Evolutionary conservation across 768 basidiomycete species (phyloP), one percentile per base, ranked within the genome.

Genomic region (Auriscalpium microsporum): DNA sequence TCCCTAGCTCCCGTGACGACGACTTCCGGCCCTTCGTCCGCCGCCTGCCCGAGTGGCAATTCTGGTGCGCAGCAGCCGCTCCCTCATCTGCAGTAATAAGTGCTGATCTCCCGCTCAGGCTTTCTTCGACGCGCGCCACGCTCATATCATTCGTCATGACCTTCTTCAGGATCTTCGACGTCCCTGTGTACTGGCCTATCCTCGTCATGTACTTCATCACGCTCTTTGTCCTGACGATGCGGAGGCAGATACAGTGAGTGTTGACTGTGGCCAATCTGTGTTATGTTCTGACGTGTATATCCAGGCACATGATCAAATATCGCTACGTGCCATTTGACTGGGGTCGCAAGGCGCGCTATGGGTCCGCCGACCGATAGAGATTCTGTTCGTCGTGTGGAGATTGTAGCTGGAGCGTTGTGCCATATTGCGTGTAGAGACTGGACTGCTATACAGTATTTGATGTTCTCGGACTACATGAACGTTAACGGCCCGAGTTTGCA

Each of bases 151-250:
- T 95, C 44, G 71, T 86, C 53, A 87, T 87, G 68, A 90, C 96
- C 2, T 73, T 86, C 54, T 94, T 90, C 23, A 78, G 87, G 47
- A 73, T 86, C 37, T 95, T 96, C 62, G 94, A 98, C 68, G 88
- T 99, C 19, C 95, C 96, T 8, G 96, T 98, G 21, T 98, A 96
- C 74, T 98, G 96, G 94, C 96, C 96, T 8, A 98, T 99, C 70
- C 82, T 99, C 53, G 84, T 98, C 63, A 76, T 97, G 56, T 99
- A 99, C 75, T 99, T 98, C 78, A 89, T 89, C 70, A 87, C 94
- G 45, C 79, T 98, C 53, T 97, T 97, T 67, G 81, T 90, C 19
- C 75, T 98, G 63, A 98, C 95, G 4, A 95, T 99, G 92, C 81
- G 94, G 59, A 76, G 93, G 58, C 94, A 97, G 72, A 94, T 97